Evolutionary conservation across 345 rosid species (phyloP), one percentile per base, ranked within the genome.

Genomic region (Hibiscus tridactylites): DNA sequence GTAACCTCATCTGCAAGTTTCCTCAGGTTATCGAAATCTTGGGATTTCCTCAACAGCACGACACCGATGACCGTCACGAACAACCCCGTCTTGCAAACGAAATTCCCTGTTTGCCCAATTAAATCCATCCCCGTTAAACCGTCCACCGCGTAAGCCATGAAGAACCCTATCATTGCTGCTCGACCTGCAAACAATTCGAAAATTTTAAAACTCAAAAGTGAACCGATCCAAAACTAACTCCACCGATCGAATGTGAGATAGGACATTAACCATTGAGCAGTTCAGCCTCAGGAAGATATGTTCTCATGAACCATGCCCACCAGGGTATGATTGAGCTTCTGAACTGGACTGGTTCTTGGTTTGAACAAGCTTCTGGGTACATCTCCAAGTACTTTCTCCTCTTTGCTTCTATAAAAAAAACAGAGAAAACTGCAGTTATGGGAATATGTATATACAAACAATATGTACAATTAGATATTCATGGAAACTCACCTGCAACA

Each of bases 161-260:
- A 84, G 82, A 88, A 81, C 21, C 84, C 88, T 21, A 81, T 64
- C 91, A 81, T 84, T 31, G 91, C 87, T 58, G 88, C 92, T 84
- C 89, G 71, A 57, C 87, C 88, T 79, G 78, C 79, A 54, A 64
- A n/a, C 19, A 37, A 2, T 21, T 9, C 11, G 8, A 12, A 50
- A 15, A 0, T 11, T 11, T 11, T 0, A 47, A 13, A 11, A 13
- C 16, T 9, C 16, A 47, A 44, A 39, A 47, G 5, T 13, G 52
- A 47, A 47, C 16, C 5, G 16, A 47, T 13, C 52, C 3, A 12
- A 47, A 47, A 11, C 52, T 47, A 4, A 47, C 52, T 13, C 16
- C 1, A 47, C 52, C n/a, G n/a, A 50, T 50, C 6, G 17, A 50
- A 50, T 15, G 53, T 47, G 21, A 21, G 21, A 21, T 21, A 53